Conservation (phyloP, 441 rosid species). For the Gossypium davidsonii region DNA sequence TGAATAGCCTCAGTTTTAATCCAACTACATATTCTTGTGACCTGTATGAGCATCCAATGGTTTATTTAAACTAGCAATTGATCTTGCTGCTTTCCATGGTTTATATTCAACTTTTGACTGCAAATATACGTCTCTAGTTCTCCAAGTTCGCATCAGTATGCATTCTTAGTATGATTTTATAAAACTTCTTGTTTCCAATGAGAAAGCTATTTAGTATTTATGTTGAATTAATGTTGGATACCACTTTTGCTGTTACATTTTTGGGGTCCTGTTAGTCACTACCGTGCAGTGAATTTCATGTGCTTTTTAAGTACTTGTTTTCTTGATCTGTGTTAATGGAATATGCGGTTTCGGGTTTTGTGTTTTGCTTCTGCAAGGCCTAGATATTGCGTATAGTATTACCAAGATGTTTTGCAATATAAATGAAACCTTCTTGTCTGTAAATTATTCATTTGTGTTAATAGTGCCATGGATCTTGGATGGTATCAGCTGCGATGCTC, state of each 20-base stretch:
- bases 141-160: background rate
- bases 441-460: background rate
- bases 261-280: background rate
- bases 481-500: background rate
- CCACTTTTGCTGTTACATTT: background rate
- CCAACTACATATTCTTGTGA: background rate
- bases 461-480: background rate
- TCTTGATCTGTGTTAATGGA: background rate
- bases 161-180: background rate
- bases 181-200: background rate
- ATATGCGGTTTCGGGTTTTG: background rate
- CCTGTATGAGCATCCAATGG: background rate
- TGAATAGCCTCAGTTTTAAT: background rate
- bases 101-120: background rate
- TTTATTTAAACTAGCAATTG: conserved; percentile 1
- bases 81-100: background rate
- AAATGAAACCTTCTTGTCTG: background rate
- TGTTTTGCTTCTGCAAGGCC: background rate
- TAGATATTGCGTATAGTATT: background rate
- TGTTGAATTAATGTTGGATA: conserved; percentile 3
- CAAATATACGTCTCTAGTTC: background rate
- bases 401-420: background rate
- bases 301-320: background rate
- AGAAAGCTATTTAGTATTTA: background rate
- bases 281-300: background rate